phyloP scores from a whole-genome alignment of 2,329 filamentous ascomycete genomes.

The Chaetomium sp. region DNA sequence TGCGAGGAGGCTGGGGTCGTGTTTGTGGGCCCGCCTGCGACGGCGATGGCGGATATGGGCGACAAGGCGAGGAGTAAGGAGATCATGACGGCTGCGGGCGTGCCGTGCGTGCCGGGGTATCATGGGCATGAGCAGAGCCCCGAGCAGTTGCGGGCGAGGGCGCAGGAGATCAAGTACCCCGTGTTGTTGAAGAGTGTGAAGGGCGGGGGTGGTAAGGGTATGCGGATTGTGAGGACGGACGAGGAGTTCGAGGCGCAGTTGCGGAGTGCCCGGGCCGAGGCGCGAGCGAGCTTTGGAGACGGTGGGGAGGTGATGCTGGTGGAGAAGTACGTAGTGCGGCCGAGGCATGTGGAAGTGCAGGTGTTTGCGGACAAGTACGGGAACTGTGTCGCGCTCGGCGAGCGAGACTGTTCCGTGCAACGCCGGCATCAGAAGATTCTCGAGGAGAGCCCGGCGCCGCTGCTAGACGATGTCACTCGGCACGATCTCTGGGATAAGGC shows the following conservation, averaged over 20 bases:
- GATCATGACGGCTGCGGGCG: constrained; percentile 92
- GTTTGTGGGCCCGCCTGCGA: constrained; percentile 85
- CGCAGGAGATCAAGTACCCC: constrained; percentile 61
- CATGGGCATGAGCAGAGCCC: constrained; percentile 78
- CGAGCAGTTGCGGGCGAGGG: constrained; percentile 56
- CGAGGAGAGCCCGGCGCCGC: constrained; percentile 78
- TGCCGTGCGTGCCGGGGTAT: constrained; percentile 94
- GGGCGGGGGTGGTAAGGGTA: constrained; percentile 78
- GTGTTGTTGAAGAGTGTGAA: constrained; percentile 75
- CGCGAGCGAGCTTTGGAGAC: constrained; percentile 73
- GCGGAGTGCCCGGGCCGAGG: constrained; percentile 66
- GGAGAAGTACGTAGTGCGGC: constrained; percentile 72
- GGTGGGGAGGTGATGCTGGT: constrained; percentile 74
- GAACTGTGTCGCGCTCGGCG: constrained; percentile 74
- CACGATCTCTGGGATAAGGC: constrained; percentile 61
- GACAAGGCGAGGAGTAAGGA: constrained; percentile 91
- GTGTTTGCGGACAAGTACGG: constrained; percentile 79
- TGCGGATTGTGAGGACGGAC: constrained; percentile 65
- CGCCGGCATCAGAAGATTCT: constrained; percentile 84
- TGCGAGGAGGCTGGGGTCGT: constrained; percentile 86
- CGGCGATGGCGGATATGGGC: constrained; percentile 82
- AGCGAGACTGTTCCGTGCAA: constrained; percentile 84
- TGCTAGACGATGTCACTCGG: constrained; percentile 51
- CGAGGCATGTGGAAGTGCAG: constrained; percentile 83
- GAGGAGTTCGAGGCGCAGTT: constrained; percentile 66